Evolutionary conservation across 2,329 filamentous ascomycete species (phyloP), one percentile per base, ranked within the genome.

Genomic region (Camptophora hylomeconis): DNA sequence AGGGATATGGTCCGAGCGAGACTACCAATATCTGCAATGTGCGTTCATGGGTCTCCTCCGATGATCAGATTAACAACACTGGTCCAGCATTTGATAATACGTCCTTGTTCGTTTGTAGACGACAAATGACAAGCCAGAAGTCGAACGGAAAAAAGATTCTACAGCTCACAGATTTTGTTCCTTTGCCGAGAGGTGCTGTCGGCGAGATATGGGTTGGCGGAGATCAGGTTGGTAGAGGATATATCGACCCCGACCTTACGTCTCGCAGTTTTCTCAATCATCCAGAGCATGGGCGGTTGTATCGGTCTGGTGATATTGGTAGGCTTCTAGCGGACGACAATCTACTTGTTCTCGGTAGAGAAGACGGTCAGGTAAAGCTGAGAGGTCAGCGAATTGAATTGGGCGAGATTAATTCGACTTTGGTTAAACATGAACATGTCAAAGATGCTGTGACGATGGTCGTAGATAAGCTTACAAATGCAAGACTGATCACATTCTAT

Each of bases 121-220:
- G 36, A 27, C 32, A 34, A 19, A n/a, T 15, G 8, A 9, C 7
- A 12, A 20, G 24, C n/a, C 15, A 27, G 17, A 14, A 8, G 12
- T 24, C 22, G 7, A n/a, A n/a, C n/a, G n/a, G n/a, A n/a, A n/a
- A n/a, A n/a, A 8, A 24, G 3, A 13, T n/a, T 13, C 16, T 26
- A 4, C 12, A 17, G 8, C n/a, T 29, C 4, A 17, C 24, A 17
- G 79, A 10, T 47, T 62, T 73, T 4, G 51, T 65, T 0, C 45
- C 72, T 1, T 56, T 84, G 0, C 81, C 81, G 0, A 50, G 69
- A 5, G 82, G 83, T 3, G 78, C 72, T 38, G 60, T 82, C 10
- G 86, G 86, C 7, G 84, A 93, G 49, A 63, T 92, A 5, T 92
- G 80, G 45, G 89, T 92, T 49, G 83, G 82, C 9, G 86, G 84